Conservation (phyloP, 345 rosid genomes). For the Citrus cavaleriei region DNA sequence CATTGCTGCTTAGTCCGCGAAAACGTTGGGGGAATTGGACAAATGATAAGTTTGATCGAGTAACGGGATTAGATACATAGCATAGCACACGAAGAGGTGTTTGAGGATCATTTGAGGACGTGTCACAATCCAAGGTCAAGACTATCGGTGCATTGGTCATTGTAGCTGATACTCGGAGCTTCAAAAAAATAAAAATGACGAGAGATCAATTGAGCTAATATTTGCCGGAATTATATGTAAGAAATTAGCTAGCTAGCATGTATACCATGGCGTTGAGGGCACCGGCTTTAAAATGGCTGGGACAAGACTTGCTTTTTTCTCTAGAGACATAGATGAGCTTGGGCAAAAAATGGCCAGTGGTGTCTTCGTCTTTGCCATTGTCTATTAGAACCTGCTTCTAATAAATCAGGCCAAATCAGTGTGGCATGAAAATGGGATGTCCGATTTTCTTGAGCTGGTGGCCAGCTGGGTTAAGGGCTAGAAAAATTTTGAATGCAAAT, state of each 20-base stretch:
- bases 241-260: too few species aligned
- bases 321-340: slow-evolving; percentile 66
- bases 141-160: slow-evolving; percentile 70
- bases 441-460: too few species aligned
- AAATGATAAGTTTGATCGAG: slow-evolving; percentile 24
- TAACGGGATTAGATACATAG: slow-evolving; percentile 39
- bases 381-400: slow-evolving; percentile 43
- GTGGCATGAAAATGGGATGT: too few species aligned
- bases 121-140: slow-evolving; percentile 79
- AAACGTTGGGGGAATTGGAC: slow-evolving; percentile 74
- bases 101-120: slow-evolving; percentile 65
- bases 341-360: slow-evolving; percentile 36
- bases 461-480: too few species aligned
- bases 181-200: background rate
- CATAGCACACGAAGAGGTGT: slow-evolving; percentile 52
- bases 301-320: slow-evolving; percentile 45
- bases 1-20: slow-evolving; percentile 46
- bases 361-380: slow-evolving; percentile 36
- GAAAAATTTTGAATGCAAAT: background rate
- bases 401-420: background rate
- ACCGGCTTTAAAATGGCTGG: slow-evolving; percentile 80
- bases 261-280: slow-evolving; percentile 71
- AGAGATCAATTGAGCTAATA: too few species aligned
- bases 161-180: slow-evolving; percentile 70
- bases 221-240: too few species aligned